phyloP scores from a whole-genome alignment of 108 stramenopile species.

The Aurantiochytrium sp. region DNA sequence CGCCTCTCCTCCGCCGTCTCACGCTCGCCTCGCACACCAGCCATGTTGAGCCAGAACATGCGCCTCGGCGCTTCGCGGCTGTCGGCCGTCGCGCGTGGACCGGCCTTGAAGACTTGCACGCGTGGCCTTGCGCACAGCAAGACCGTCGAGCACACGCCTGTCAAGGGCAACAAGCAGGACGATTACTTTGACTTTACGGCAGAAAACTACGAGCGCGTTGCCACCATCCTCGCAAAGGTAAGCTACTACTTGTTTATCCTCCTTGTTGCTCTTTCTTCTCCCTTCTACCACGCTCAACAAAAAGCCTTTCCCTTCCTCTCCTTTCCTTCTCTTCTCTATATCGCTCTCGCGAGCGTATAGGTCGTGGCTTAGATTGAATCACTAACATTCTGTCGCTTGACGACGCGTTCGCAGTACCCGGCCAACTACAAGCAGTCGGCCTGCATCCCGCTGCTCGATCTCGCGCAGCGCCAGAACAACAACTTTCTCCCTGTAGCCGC shows the following conservation, averaged over 20 bases:
- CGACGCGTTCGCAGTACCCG: conserved; percentile 70
- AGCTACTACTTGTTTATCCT: not conserved
- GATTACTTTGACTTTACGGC: conserved; percentile 86
- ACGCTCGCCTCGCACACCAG: too few relatives aligned
- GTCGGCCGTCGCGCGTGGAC: too few relatives aligned
- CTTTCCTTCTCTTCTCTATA: not conserved
- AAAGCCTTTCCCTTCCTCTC: not conserved
- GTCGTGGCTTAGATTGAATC: too few relatives aligned
- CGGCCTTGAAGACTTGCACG: not conserved
- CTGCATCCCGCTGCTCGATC: conserved; percentile 60
- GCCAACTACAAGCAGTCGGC: conserved; percentile 92
- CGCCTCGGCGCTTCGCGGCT: too few relatives aligned
- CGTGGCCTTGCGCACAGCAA: not conserved
- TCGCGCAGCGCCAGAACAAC: conserved; percentile 91
- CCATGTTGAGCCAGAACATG: too few relatives aligned
- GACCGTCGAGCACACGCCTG: not conserved
- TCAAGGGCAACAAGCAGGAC: conserved; percentile 60
- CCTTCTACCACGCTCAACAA: not conserved
- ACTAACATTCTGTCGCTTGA: conserved; percentile 41
- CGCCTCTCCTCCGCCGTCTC: too few relatives aligned
- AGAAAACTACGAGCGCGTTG: conserved; percentile 87
- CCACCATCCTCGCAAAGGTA: conserved; percentile 30
- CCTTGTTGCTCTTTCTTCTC: not conserved
- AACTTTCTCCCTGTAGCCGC: conserved; percentile 97
- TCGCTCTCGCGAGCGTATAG: not conserved